Conservation (phyloP, 371 early-diverging fungal species). For the Nematocida sp. region DNA sequence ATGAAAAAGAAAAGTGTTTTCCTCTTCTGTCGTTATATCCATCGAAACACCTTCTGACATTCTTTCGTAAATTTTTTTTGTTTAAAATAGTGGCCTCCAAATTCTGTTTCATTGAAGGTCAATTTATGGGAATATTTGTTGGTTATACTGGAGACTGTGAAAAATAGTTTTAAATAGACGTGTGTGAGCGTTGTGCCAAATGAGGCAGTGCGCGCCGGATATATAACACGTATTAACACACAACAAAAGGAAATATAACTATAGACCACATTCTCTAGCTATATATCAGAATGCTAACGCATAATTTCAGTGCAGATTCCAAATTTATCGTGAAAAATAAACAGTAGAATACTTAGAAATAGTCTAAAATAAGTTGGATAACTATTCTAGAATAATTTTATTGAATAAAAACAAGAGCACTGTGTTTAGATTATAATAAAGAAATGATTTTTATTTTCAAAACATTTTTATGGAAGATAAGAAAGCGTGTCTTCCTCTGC, state of each 20-base stretch:
- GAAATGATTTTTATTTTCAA: background rate
- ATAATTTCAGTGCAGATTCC: too few species aligned
- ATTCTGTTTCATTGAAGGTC: slow-evolving; percentile 18
- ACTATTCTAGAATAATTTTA: too few species aligned
- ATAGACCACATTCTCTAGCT: too few species aligned
- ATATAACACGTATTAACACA: too few species aligned
- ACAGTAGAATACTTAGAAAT: too few species aligned
- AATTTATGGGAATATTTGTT: slow-evolving; percentile 1
- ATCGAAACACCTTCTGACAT: slow-evolving; percentile 26
- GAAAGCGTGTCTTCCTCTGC: background rate
- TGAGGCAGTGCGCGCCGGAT: background rate
- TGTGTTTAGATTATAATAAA: too few species aligned
- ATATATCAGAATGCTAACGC: too few species aligned
- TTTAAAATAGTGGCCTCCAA: slow-evolving; percentile 39
- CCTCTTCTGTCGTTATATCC: slow-evolving; percentile 57
- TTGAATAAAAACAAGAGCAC: too few species aligned
- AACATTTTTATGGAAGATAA: background rate
- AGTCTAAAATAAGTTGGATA: too few species aligned
- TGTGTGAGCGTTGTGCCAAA: slow-evolving; percentile 21
- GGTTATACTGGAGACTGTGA: slow-evolving; percentile 17
- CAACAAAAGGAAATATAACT: too few species aligned
- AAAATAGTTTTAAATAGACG: slow-evolving; percentile 4
- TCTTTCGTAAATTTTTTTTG: slow-evolving; percentile 34
- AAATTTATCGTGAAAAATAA: too few species aligned
- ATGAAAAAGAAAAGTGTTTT: slow-evolving; percentile 52